A percentile compares a stretch with the other conserved stretches of the same genome.
Conservation (phyloP, 1,284 basidiomycete species). For the Fomitopsis betulina region DNA sequence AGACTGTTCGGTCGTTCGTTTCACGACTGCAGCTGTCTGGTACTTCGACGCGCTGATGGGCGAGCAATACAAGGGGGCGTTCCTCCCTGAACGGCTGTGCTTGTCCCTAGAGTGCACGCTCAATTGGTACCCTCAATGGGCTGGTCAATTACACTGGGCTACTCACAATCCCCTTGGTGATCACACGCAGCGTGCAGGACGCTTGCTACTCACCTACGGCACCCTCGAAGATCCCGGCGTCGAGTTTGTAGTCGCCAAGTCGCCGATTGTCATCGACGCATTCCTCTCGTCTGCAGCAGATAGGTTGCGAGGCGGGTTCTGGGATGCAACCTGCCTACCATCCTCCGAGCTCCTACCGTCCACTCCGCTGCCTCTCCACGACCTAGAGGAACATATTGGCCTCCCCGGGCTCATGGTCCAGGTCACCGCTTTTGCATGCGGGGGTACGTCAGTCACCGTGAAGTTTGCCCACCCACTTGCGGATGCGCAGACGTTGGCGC, state of each 20-base stretch:
- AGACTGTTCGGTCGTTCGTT: slow-evolving; percentile 26
- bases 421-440: slow-evolving; percentile 30
- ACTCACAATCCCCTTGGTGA: slow-evolving; percentile 18
- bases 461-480: slow-evolving; percentile 34
- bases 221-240: slow-evolving; percentile 32
- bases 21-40: slow-evolving; percentile 28
- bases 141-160: slow-evolving; percentile 31
- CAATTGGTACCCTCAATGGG: slow-evolving; percentile 34
- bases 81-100: slow-evolving; percentile 15
- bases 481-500: slow-evolving; percentile 34
- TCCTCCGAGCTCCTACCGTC: slow-evolving; percentile 16
- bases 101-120: slow-evolving; percentile 27
- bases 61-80: slow-evolving; percentile 2
- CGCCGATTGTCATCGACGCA: slow-evolving; percentile 12
- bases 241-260: slow-evolving; percentile 27
- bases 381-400: slow-evolving; percentile 16
- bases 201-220: slow-evolving; percentile 31
- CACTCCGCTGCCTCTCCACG: slow-evolving; percentile 25
- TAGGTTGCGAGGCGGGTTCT: slow-evolving; percentile 13
- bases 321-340: slow-evolving; percentile 15
- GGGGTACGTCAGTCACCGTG: slow-evolving; percentile 22
- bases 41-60: slow-evolving; percentile 18
- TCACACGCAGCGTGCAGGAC: slow-evolving; percentile 32
- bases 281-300: slow-evolving; percentile 21
- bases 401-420: slow-evolving; percentile 30